Conservation (phyloP, 2,329 filamentous ascomycete species). For the Arthrobotrys conoides region DNA sequence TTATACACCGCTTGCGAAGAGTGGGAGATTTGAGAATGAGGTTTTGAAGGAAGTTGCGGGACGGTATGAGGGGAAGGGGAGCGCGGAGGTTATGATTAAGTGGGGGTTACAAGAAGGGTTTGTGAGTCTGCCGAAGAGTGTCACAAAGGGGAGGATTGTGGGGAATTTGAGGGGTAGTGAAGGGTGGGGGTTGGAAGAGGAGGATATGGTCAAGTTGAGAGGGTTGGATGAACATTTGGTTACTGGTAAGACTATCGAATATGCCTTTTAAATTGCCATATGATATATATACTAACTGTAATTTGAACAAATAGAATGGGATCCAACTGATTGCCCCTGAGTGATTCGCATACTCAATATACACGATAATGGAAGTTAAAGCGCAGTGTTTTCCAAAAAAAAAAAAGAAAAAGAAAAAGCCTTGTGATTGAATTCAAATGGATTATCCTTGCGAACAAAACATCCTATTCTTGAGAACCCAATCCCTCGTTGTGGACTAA, state of each 20-base stretch:
- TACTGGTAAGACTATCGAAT: slow-evolving; percentile 73
- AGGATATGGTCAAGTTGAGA: slow-evolving; percentile 76
- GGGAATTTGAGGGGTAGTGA: slow-evolving; percentile 75
- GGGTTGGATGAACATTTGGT: slow-evolving; percentile 79
- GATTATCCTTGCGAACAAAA: background rate
- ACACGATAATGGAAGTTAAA: background rate
- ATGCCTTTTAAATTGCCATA: slow-evolving; percentile 26
- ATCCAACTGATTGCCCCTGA: slow-evolving; percentile 68
- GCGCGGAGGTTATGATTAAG: slow-evolving; percentile 81
- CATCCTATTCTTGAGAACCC: background rate
- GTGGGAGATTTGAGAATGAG: slow-evolving; percentile 78
- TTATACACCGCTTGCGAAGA: slow-evolving; percentile 82
- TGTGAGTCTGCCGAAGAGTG: slow-evolving; percentile 81
- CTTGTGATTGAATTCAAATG: too few relatives aligned
- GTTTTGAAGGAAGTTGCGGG: slow-evolving; percentile 75
- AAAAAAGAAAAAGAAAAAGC: too few relatives aligned
- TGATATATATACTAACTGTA: slow-evolving; percentile 10
- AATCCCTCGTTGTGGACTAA: background rate
- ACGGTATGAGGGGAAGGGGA: slow-evolving; percentile 77
- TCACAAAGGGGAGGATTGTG: slow-evolving; percentile 74
- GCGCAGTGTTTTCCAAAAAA: background rate
- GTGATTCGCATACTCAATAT: background rate
- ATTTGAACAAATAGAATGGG: slow-evolving; percentile 66
- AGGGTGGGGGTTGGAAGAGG: slow-evolving; percentile 74
- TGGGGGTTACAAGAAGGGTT: slow-evolving; percentile 84